Evolutionary conservation across 2,329 filamentous ascomycete species (phyloP).

Genomic region (Camptophora hylomeconis): DNA sequence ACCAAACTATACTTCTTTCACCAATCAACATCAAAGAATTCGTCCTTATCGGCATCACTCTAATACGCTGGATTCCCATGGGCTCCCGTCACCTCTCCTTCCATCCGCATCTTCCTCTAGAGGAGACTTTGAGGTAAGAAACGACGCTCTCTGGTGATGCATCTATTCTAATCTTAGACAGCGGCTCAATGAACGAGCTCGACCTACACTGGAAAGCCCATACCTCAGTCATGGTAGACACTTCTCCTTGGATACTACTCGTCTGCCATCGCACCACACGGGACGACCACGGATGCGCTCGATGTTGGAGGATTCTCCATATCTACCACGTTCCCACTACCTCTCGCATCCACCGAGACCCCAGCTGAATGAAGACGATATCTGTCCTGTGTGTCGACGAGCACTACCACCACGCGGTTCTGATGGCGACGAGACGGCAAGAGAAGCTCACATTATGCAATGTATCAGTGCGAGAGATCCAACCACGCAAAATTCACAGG

Average conservation of each 20-base stretch:
- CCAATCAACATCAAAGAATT: not conserved
- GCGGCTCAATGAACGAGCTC: not conserved
- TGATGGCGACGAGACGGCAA: conserved; percentile 26
- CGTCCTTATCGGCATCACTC: not conserved
- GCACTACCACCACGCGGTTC: conserved; percentile 25
- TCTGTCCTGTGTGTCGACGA: conserved; percentile 34
- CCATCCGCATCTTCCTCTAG: conserved; percentile 1
- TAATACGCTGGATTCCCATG: not conserved
- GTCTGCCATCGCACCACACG: no score
- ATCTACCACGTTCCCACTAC: not conserved
- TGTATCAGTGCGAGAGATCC: conserved; percentile 22
- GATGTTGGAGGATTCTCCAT: no score
- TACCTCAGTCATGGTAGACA: no score
- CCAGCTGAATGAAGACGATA: conserved; percentile 28
- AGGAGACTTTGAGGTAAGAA: no score
- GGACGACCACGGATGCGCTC: no score
- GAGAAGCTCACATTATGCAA: conserved; percentile 32
- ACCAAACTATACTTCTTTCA: no score
- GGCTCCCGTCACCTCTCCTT: not conserved
- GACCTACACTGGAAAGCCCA: not conserved
- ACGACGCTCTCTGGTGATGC: no score
- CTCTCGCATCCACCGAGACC: conserved; percentile 6
- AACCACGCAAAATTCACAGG: conserved; percentile 4
- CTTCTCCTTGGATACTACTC: no score
- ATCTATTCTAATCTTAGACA: no score